A percentile compares a stretch with the other conserved stretches of the same genome.
phyloP scores from a whole-genome alignment of 2,329 filamentous ascomycete genomes.

The Ascochyta clinopodiicola region DNA sequence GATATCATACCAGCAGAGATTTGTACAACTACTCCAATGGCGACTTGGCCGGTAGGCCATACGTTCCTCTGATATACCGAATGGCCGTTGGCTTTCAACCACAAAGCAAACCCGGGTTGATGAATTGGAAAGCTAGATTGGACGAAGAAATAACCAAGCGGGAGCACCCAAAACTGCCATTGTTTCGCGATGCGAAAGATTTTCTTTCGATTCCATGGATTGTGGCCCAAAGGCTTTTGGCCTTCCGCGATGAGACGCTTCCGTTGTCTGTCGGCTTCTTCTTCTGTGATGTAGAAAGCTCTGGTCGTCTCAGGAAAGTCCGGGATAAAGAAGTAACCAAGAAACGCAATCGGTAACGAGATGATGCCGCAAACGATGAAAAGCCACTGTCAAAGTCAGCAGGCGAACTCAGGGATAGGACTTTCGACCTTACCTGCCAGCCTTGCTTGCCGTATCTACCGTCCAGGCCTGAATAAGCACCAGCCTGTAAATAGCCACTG shows the following conservation, averaged over 20 bases:
- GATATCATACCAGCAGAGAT: slow-evolving; percentile 48
- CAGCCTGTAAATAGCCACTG: slow-evolving; percentile 44
- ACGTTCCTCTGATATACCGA: slow-evolving; percentile 57
- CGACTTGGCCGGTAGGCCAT: slow-evolving; percentile 55
- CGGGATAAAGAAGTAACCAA: slow-evolving; percentile 49
- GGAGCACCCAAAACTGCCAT: slow-evolving; percentile 59
- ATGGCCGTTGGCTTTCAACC: slow-evolving; percentile 55
- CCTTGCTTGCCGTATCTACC: slow-evolving; percentile 32
- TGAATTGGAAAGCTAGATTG: slow-evolving; percentile 27
- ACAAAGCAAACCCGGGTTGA: slow-evolving; percentile 44
- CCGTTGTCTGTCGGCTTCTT: slow-evolving; percentile 31
- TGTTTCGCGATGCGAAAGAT: slow-evolving; percentile 52
- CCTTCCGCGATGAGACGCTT: slow-evolving; percentile 31
- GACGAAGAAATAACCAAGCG: slow-evolving; percentile 55
- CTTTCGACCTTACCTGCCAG: slow-evolving; percentile 23
- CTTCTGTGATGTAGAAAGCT: slow-evolving; percentile 48
- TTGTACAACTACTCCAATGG: slow-evolving; percentile 55
- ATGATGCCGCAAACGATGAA: slow-evolving; percentile 47
- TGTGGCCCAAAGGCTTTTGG: slow-evolving; percentile 48
- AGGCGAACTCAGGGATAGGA: background rate
- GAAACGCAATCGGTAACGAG: slow-evolving; percentile 52
- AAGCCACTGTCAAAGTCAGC: slow-evolving; percentile 24
- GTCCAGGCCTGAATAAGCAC: slow-evolving; percentile 41
- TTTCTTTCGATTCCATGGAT: slow-evolving; percentile 48
- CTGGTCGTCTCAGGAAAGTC: slow-evolving; percentile 36